Percentiles rank a stretch among this genome's conserved stretches.
phyloP scores from a whole-genome alignment of 257 asterid species.

The Solanum neorickii region DNA sequence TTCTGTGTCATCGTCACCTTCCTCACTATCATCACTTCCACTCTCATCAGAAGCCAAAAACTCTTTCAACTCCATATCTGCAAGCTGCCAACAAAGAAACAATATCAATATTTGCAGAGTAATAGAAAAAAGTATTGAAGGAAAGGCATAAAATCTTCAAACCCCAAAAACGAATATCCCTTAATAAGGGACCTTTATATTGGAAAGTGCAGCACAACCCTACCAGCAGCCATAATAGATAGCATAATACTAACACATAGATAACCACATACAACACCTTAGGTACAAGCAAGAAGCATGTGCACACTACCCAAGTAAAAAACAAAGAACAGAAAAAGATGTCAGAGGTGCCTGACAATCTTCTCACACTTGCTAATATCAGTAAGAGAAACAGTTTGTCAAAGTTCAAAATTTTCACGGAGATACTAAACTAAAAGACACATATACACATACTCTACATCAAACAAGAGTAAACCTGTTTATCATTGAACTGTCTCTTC shows the following conservation, averaged over 20 bases:
- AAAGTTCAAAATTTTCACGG: not conserved
- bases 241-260: not conserved
- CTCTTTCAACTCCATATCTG: slow-evolving; percentile 58
- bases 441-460: not conserved
- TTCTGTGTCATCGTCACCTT: slow-evolving; percentile 24
- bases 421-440: not conserved
- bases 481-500: slow-evolving; percentile 54
- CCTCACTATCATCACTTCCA: slow-evolving; percentile 44
- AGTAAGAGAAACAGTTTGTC: not conserved
- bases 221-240: not conserved
- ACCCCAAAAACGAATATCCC: not conserved
- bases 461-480: slow-evolving; percentile 44
- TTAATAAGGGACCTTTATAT: not conserved
- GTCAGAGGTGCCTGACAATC: not conserved
- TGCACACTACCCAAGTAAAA: not conserved
- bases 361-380: not conserved
- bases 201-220: not conserved
- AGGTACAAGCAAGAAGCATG: not conserved
- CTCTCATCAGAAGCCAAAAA: slow-evolving; percentile 84
- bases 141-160: not conserved
- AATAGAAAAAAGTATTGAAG: not conserved
- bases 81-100: slow-evolving; percentile 40
- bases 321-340: not conserved
- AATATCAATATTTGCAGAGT: not conserved
- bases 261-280: not conserved